Conservation (phyloP, 1,139 yeast genomes). For the Debaryomyces subglobosus region DNA sequence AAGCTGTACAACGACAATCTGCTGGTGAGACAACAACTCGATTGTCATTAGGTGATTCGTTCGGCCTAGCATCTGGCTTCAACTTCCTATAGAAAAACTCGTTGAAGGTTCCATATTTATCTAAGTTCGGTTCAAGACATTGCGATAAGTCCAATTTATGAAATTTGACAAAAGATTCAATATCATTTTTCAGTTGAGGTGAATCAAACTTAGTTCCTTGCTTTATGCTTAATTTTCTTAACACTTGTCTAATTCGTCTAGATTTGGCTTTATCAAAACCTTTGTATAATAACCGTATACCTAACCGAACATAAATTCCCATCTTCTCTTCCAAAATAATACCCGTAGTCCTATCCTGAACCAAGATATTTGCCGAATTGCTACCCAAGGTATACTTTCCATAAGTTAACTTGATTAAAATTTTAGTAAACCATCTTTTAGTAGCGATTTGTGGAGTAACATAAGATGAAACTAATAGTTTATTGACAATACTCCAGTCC, state of each 20-base stretch:
- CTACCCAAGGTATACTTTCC: constrained; percentile 89
- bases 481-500: constrained; percentile 72
- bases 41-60: constrained; percentile 58
- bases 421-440: constrained; percentile 85
- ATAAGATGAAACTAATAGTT: constrained; percentile 66
- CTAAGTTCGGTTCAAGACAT: constrained; percentile 54
- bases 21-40: constrained; percentile 77
- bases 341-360: constrained; percentile 90
- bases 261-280: constrained; percentile 64
- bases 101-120: constrained; percentile 70
- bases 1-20: constrained; percentile 83
- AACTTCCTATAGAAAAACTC: constrained; percentile 85
- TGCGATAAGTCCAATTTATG: constrained; percentile 76
- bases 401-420: constrained; percentile 79
- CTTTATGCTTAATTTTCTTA: constrained; percentile 68
- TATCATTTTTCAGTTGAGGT: constrained; percentile 65
- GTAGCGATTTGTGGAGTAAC: constrained; percentile 84
- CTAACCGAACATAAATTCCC: constrained; percentile 85
- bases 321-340: constrained; percentile 88
- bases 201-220: constrained; percentile 86
- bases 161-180: constrained; percentile 77
- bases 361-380: constrained; percentile 90
- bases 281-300: constrained; percentile 80
- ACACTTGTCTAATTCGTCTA: constrained; percentile 55
- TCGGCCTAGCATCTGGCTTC: constrained; percentile 68